A percentile compares a stretch with the other conserved stretches of the same genome.
Evolutionary conservation across 116 monocot species (phyloP).

Genomic region (Trichopus zeylanicus): DNA sequence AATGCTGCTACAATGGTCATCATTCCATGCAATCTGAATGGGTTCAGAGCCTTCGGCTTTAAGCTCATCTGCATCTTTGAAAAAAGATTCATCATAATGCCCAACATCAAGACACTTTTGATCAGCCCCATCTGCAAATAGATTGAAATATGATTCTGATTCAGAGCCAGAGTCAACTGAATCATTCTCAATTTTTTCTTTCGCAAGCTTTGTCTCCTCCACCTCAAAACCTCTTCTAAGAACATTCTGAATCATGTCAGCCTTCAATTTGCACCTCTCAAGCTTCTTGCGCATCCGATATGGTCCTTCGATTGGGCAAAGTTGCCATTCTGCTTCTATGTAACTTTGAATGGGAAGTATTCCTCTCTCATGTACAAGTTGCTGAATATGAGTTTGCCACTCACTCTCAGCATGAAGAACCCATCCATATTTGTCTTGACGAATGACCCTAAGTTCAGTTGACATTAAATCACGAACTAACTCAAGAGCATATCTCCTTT

Average conservation of each 20-base stretch:
- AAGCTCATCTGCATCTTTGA: conserved; percentile 52
- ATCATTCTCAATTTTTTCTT: conserved; percentile 37
- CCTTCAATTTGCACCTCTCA: conserved; percentile 66
- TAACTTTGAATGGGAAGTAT: conserved; percentile 60
- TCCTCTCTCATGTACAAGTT: conserved; percentile 91
- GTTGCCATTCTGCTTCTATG: conserved; percentile 77
- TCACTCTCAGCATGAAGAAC: conserved; percentile 99
- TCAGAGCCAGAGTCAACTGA: conserved; percentile 39
- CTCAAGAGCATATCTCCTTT: conserved; percentile 77
- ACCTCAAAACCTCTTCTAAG: conserved; percentile 40
- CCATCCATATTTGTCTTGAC: conserved; percentile 99
- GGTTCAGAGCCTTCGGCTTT: conserved; percentile 39
- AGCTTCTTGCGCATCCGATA: conserved; percentile 98
- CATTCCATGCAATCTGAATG: conserved; percentile 64
- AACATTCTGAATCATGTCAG: conserved; percentile 56
- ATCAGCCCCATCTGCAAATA: conserved; percentile 39
- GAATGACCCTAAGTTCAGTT: conserved; percentile 87
- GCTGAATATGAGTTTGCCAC: conserved; percentile 87
- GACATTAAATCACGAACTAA: conserved; percentile 89
- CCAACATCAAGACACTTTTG: conserved; percentile 33
- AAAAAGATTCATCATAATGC: conserved; percentile 42
- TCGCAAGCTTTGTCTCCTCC: conserved; percentile 23
- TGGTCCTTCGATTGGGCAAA: conserved; percentile 94
- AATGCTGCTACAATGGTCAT: conserved; percentile 70
- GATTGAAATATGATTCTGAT: conserved; percentile 55